A percentile compares a stretch with the other conserved stretches of the same genome.
Conservation (phyloP, 2,329 filamentous ascomycete genomes). For the Tolypocladium ophioglossoides region DNA sequence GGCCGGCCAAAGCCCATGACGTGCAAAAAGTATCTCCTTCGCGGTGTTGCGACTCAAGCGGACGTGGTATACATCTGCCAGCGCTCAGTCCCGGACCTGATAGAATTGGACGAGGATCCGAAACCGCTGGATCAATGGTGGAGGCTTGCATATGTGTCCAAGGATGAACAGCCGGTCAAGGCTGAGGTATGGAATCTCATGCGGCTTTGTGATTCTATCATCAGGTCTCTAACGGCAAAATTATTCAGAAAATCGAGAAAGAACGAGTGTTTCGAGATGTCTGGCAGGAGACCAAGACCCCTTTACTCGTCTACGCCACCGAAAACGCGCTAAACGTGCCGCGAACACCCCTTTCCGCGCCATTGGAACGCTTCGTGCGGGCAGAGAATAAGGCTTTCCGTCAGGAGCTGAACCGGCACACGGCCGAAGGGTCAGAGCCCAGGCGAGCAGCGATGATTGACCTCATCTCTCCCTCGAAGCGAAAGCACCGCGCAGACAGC, state of each 20-base stretch:
- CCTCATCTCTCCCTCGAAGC: conserved; percentile 32
- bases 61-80: conserved; percentile 41
- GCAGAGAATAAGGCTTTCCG: conserved; percentile 42
- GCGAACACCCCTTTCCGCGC: conserved; percentile 24
- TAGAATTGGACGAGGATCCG: conserved; percentile 26
- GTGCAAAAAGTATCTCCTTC: conserved; percentile 37
- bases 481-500: conserved; percentile 35
- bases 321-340: conserved; percentile 31
- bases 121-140: conserved; percentile 41
- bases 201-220: background rate
- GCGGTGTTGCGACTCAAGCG: conserved; percentile 37
- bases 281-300: conserved; percentile 35
- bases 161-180: conserved; percentile 30
- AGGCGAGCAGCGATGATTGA: conserved; percentile 18
- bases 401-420: conserved; percentile 34
- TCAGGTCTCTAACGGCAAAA: background rate
- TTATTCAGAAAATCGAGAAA: conserved; percentile 32
- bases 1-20: conserved; percentile 25
- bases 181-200: conserved; percentile 31
- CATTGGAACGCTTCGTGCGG: conserved; percentile 34
- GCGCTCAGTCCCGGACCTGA: conserved; percentile 28
- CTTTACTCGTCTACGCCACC: conserved; percentile 43
- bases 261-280: conserved; percentile 34
- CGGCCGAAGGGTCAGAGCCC: conserved; percentile 10
- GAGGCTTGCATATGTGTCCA: conserved; percentile 34